A percentile compares a stretch with the other conserved stretches of the same genome.
Evolutionary conservation across 2,329 filamentous ascomycete species (phyloP).

Genomic region (Penicillium oxalicum): DNA sequence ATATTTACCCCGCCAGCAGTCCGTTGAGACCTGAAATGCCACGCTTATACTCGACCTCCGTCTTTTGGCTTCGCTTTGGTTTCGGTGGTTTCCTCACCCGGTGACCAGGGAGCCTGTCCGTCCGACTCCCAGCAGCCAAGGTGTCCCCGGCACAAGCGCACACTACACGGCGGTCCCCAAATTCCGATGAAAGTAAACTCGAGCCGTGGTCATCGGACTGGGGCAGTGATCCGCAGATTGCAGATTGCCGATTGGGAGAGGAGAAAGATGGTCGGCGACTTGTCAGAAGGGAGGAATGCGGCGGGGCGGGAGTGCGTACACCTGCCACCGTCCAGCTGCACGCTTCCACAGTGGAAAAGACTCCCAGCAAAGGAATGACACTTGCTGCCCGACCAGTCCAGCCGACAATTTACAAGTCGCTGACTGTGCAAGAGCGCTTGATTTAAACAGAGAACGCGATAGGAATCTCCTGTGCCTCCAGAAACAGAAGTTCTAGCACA

Average conservation of each 20-base stretch:
- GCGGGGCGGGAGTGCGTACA: conserved; percentile 5
- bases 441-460: too few species aligned
- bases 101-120: conserved; percentile 14
- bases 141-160: neutral
- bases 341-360: too few species aligned
- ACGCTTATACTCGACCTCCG: conserved; percentile 7
- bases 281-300: conserved; percentile 6
- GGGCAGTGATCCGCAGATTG: conserved; percentile 18
- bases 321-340: neutral
- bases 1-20: conserved; percentile 22
- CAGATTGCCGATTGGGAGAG: conserved; percentile 16
- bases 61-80: conserved; percentile 8
- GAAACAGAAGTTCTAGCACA: too few species aligned
- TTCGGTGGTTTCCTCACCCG: conserved; percentile 10
- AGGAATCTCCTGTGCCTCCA: too few species aligned
- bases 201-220: conserved; percentile 18
- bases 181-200: conserved; percentile 8
- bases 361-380: too few species aligned
- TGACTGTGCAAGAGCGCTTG: too few species aligned
- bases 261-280: conserved; percentile 12
- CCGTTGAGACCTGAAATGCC: conserved; percentile 5
- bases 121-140: conserved; percentile 7
- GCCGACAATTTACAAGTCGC: too few species aligned
- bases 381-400: too few species aligned
- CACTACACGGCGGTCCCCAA: conserved; percentile 1